phyloP scores from a whole-genome alignment of 345 rosid genomes.

The Geranium brycei region DNA sequence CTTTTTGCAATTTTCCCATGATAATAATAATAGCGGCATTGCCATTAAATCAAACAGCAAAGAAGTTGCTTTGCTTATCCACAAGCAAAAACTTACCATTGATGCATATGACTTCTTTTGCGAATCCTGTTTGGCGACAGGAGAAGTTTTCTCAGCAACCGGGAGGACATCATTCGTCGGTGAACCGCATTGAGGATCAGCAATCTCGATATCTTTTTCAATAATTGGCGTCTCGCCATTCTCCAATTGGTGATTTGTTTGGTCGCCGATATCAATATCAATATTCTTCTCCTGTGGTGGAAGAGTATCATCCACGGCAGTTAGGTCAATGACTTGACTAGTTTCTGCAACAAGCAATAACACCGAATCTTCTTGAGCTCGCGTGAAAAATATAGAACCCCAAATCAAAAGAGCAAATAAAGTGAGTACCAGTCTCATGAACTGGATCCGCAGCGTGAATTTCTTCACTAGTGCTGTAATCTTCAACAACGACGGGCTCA shows the following conservation, averaged over 20 bases:
- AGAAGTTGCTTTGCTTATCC: neutral
- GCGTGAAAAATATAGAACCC: neutral
- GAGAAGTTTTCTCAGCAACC: constrained; percentile 12
- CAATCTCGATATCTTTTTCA: constrained; percentile 16
- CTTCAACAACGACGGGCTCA: constrained; percentile 6
- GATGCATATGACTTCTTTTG: constrained; percentile 50
- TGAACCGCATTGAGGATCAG: constrained; percentile 7
- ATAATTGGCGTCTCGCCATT: constrained; percentile 17
- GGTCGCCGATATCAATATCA: neutral
- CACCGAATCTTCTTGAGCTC: neutral
- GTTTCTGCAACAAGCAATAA: constrained; percentile 20
- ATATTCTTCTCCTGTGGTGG: constrained; percentile 11
- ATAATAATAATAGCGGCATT: neutral
- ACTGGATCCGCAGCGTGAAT: constrained; percentile 19
- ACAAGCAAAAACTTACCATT: constrained; percentile 27
- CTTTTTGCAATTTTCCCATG: neutral
- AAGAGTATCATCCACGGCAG: constrained; percentile 6
- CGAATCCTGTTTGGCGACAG: constrained; percentile 23
- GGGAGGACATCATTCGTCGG: constrained; percentile 12
- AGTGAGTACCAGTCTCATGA: constrained; percentile 33
- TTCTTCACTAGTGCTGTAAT: constrained; percentile 24
- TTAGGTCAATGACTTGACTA: constrained; percentile 8
- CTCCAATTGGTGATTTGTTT: constrained; percentile 11
- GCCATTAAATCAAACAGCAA: neutral
- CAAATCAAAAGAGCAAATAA: neutral